Conservation (phyloP, 208 protist genomes). For the Spongospora subterranea region DNA sequence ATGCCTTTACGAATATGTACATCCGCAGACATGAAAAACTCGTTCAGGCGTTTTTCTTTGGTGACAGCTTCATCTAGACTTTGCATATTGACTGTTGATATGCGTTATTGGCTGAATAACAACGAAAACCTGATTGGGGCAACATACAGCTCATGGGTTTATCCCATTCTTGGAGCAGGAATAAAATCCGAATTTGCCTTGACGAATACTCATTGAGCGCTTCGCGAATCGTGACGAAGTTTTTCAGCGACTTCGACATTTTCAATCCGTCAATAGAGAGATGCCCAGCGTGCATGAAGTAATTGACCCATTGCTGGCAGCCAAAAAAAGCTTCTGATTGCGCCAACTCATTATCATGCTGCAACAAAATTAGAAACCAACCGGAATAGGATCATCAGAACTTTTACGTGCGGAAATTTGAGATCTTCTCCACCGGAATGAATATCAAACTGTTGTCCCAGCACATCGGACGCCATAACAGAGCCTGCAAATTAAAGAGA, state of each 20-base stretch:
- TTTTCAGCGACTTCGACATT: constrained; percentile 84
- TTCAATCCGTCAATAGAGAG: constrained; percentile 74
- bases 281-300: constrained; percentile 75
- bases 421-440: constrained; percentile 80
- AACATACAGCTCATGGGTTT: constrained; percentile 65
- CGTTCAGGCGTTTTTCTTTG: constrained; percentile 62
- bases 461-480: constrained; percentile 68
- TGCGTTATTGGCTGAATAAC: too few species aligned
- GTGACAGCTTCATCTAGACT: constrained; percentile 61
- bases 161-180: constrained; percentile 68
- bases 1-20: background rate
- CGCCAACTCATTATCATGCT: constrained; percentile 83
- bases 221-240: constrained; percentile 79
- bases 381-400: background rate
- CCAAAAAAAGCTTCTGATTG: constrained; percentile 71
- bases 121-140: too few species aligned
- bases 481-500: constrained; percentile 48
- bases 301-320: constrained; percentile 71
- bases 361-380: too few species aligned
- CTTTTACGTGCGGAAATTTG: constrained; percentile 77
- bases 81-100: constrained; percentile 57
- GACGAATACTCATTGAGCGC: constrained; percentile 59
- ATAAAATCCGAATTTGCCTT: constrained; percentile 67
- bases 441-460: constrained; percentile 76
- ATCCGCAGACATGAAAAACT: constrained; percentile 58